Base-by-base conservation (phyloP, 306 rosid genomes). In the Phaseolus lunatus region DNA sequence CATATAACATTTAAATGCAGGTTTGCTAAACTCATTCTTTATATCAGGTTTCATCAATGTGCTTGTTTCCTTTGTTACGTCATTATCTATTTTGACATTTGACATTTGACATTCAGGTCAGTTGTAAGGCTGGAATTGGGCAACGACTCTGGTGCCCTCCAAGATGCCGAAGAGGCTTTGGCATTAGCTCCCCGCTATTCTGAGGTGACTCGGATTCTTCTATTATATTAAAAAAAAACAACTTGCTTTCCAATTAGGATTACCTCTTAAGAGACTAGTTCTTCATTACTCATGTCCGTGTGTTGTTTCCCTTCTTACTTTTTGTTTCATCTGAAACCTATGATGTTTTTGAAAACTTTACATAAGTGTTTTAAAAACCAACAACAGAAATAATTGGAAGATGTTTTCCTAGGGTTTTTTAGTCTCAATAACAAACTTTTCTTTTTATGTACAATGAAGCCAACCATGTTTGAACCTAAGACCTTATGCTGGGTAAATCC, bases 131-230 rank as follows among this genome's bases (percentile, higher is more conserved):
- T 94, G 65, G 95, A 89, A 54, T 58, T 84, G 85, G 89, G 86
- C 18, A 90, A 92, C 83, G 80, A 78, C 79, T 37, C 84, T 24
- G 96, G 88, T 47, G 96, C 96, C 39, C 96, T 94, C 59, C 80
- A 88, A 77, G 98, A 88, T 83, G 91, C 95, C 1, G 84, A 22
- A 27, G 86, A 89, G 84, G 93, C 97, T 80, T 80, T 89, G 87
- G 67, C 67, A 50, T 81, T 89, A n/a, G 84, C 85, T 61, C 93
- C 97, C 58, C 81, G 29, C 2, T 89, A 86, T 87, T 69, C 74
- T 16, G 96, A 94, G 96, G 98, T 94, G 78, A 84, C 70, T 74
- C 37, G 27, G 63, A 63, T 72, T 68, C 9, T 72, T 41, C 15
- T 56, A 31, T 72, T 20, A 2, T 57, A 19, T 4, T 0, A 31